Evolutionary conservation across 2,329 filamentous ascomycete species (phyloP).

Genomic region (Eutypa lata): DNA sequence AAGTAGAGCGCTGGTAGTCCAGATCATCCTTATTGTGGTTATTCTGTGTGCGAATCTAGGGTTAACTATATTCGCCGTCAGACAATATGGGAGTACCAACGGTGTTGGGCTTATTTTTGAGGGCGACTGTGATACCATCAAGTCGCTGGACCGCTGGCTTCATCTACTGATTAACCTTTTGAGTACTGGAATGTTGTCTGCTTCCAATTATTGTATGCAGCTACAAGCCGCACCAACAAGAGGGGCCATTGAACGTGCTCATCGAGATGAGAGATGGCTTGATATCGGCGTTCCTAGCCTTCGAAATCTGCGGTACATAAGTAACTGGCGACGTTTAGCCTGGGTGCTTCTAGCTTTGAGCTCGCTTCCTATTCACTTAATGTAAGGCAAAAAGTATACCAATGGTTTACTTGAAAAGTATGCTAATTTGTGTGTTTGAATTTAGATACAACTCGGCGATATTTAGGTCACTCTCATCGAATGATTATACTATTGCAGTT

Average conservation of each 20-base stretch:
- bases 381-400: no score
- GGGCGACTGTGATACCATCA: slow-evolving; percentile 21
- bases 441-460: slow-evolving; percentile 13
- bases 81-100: slow-evolving; percentile 11
- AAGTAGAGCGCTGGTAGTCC: slow-evolving; percentile 17
- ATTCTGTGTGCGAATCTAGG: slow-evolving; percentile 8
- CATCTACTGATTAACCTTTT: slow-evolving; percentile 31
- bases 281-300: slow-evolving; percentile 15
- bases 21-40: slow-evolving; percentile 22
- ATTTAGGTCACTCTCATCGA: slow-evolving; percentile 14
- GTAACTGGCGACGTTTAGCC: slow-evolving; percentile 4
- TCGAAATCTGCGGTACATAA: slow-evolving; percentile 10
- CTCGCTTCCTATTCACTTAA: slow-evolving; percentile 13
- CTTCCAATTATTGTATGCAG: slow-evolving; percentile 36
- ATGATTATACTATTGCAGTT: slow-evolving; percentile 16
- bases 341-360: slow-evolving; percentile 12
- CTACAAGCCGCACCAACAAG: slow-evolving; percentile 31
- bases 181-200: slow-evolving; percentile 28
- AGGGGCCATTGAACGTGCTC: slow-evolving; percentile 23
- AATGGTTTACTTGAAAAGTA: no score
- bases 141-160: slow-evolving; percentile 17
- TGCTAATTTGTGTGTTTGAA: neutral
- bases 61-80: slow-evolving; percentile 18
- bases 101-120: slow-evolving; percentile 23
- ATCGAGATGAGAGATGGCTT: slow-evolving; percentile 6